Evolutionary conservation across 2,329 filamentous ascomycete species (phyloP).

Genomic region (Huntiella decipiens): DNA sequence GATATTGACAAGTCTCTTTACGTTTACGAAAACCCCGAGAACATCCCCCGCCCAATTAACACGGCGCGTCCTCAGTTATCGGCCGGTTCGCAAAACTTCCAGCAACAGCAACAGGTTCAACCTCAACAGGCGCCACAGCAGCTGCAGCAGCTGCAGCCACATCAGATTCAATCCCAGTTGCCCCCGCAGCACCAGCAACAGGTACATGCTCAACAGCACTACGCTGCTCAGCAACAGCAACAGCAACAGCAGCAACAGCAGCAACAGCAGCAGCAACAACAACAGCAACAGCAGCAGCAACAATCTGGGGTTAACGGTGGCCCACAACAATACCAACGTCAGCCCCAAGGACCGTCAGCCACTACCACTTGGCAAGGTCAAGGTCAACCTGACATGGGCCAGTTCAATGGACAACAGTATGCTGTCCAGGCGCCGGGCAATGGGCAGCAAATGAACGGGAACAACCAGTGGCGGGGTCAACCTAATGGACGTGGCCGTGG

Average conservation of each 20-base stretch:
- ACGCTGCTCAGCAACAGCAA: background rate
- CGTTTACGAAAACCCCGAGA: slow-evolving; percentile 92
- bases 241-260: background rate
- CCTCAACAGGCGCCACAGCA: slow-evolving; percentile 15
- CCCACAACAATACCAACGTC: slow-evolving; percentile 1
- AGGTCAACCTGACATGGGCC: background rate
- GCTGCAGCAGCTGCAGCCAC: slow-evolving; percentile 8
- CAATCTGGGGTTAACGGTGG: background rate
- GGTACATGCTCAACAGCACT: background rate
- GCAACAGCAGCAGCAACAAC: background rate
- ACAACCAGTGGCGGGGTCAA: slow-evolving; percentile 8
- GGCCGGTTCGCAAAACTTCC: slow-evolving; percentile 11
- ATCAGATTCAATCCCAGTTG: background rate
- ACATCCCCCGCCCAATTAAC: slow-evolving; percentile 64
- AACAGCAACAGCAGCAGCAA: slow-evolving; percentile 2
- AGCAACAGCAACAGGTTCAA: background rate
- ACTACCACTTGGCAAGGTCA: slow-evolving; percentile 11
- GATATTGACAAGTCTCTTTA: slow-evolving; percentile 96
- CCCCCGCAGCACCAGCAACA: background rate
- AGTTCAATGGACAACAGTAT: background rate
- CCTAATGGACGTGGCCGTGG: slow-evolving; percentile 9
- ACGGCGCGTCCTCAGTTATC: slow-evolving; percentile 17
- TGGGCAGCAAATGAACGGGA: slow-evolving; percentile 1
- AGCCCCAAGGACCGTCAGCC: slow-evolving; percentile 8
- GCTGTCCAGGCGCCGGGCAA: background rate